Base-by-base conservation (phyloP, 2,329 filamentous ascomycete species). In the Nannizziopsis barbatae region DNA sequence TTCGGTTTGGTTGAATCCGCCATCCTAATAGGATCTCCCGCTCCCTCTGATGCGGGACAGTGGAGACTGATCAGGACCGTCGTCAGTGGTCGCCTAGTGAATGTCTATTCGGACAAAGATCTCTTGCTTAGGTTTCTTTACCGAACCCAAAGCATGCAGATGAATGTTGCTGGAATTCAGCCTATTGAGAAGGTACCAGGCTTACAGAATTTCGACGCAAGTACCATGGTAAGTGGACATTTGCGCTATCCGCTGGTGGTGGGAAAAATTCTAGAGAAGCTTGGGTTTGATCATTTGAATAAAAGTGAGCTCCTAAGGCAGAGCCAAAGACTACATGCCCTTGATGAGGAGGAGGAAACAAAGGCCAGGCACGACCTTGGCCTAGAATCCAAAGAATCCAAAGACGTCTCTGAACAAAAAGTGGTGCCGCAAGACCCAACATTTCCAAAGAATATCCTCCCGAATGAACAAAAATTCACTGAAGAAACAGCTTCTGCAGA, bases 91-190 rank as follows among this genome's bases (percentile, higher is more conserved):
- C 77, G 84, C 50, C 74, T 95, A 6, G 83, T 94, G 57, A 95
- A 95, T 57, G 86, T 90, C 7, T 95, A 83, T 66, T 90, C 86
- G 1, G 80, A 83, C 45, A 89, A 92, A 52, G 89, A 95, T 65
- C 85, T 86, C 59, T 80, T 95, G 30, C 78, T 95, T 1, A 88
- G 80, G 1, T 90, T 95, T 61, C 71, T 95, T 14, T 95, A 95
- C 63, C 80, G 89, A 39, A 83, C 86, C 2, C 87, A 84, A 36
- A 88, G 82, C 50, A 76, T 94, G 22, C 83, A 92, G 54, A 75
- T 85, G 36, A 89, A 89, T 2, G 79, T 95, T 37, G 88, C 88
- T 0, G 90, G 89, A 0, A 70, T 96, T 1, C 84, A 95, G 61
- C 74, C 79, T 30, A 77, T 93, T 18, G 67, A 79, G 50, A 76